phyloP scores from a whole-genome alignment of 768 basidiomycete genomes.

The Pleurotus tuoliensis region DNA sequence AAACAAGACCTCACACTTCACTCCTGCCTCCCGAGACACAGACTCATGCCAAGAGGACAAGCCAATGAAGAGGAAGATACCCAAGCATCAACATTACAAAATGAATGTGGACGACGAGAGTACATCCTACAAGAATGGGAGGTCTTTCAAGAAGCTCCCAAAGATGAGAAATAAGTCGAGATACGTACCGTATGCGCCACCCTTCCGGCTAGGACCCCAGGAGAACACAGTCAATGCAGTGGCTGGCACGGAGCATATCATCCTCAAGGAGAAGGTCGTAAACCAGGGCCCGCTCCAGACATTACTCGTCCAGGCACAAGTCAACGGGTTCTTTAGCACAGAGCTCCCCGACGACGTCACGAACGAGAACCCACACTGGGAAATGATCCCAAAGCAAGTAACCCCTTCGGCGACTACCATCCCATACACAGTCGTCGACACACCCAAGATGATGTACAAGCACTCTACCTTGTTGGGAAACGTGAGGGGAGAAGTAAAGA shows the following conservation, averaged over 20 bases:
- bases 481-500: neutral
- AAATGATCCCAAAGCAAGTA: neutral
- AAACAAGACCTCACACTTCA: too few species aligned
- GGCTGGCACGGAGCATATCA: too few species aligned
- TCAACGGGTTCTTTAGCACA: neutral
- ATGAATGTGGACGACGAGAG: neutral
- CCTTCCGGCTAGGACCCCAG: neutral
- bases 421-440: neutral
- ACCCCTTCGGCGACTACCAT: neutral
- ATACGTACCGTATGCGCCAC: neutral
- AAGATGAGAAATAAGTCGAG: neutral
- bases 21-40: too few species aligned
- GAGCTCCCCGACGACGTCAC: neutral
- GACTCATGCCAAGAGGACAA: too few species aligned
- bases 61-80: neutral
- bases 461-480: neutral
- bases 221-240: too few species aligned
- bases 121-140: neutral
- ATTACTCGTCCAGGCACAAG: rapidly evolving
- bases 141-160: neutral
- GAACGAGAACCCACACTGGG: neutral
- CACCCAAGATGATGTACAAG: neutral
- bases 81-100: rapidly evolving
- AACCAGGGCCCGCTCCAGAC: neutral
- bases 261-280: too few species aligned